Percentiles rank a stretch among this genome's conserved stretches.
Evolutionary conservation across 2,329 filamentous ascomycete species (phyloP).

Genomic region (Botrytis paeoniae): DNA sequence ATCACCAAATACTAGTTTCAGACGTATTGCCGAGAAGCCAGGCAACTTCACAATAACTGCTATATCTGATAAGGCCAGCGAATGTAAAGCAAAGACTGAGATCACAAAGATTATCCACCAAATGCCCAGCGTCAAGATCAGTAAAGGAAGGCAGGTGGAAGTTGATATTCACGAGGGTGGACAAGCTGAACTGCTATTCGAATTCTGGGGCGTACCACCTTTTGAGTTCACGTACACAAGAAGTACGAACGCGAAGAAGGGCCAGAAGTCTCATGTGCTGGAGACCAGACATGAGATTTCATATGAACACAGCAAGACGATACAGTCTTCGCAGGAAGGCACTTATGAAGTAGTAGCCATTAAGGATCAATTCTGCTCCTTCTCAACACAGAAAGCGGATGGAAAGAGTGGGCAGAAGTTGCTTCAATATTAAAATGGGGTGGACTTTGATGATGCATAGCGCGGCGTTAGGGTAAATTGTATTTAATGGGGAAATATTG

Average conservation of each 20-base stretch:
- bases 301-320: constrained; percentile 74
- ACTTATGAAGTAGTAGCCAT: constrained; percentile 97
- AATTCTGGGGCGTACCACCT: constrained; percentile 92
- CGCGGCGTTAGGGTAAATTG: constrained; percentile 35
- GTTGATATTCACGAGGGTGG: constrained; percentile 97
- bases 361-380: constrained; percentile 88
- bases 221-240: constrained; percentile 98
- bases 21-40: constrained; percentile 86
- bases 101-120: constrained; percentile 84
- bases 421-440: constrained; percentile 30
- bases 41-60: constrained; percentile 86
- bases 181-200: constrained; percentile 87
- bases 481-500: constrained; percentile 11
- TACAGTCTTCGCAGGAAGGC: constrained; percentile 87
- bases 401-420: constrained; percentile 46
- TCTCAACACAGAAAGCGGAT: constrained; percentile 66
- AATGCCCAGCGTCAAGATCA: constrained; percentile 87
- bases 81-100: constrained; percentile 77
- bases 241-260: constrained; percentile 76
- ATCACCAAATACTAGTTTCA: constrained; percentile 77
- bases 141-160: constrained; percentile 73
- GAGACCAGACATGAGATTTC: constrained; percentile 89
- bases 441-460: constrained; percentile 32
- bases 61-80: constrained; percentile 81
- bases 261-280: constrained; percentile 73